Conservation (phyloP, 2,329 filamentous ascomycete genomes). For the Trichoderma semiorbis region DNA sequence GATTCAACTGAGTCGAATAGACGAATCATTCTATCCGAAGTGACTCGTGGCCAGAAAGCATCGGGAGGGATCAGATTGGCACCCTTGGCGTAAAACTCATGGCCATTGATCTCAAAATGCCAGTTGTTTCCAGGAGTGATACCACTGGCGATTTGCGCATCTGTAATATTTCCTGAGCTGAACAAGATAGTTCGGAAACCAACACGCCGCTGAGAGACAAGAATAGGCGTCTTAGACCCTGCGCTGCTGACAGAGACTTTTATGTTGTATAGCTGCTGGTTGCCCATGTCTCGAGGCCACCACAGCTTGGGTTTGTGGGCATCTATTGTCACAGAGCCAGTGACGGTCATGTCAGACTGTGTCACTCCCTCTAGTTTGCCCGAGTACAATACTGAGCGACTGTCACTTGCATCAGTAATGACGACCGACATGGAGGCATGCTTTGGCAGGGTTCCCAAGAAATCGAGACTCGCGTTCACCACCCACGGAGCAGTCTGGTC, state of each 20-base stretch:
- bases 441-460: slow-evolving; percentile 45
- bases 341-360: slow-evolving; percentile 34
- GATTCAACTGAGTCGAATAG: slow-evolving; percentile 49
- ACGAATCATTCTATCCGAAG: slow-evolving; percentile 45
- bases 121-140: slow-evolving; percentile 43
- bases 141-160: slow-evolving; percentile 50
- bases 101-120: slow-evolving; percentile 65
- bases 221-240: slow-evolving; percentile 39
- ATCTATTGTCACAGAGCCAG: slow-evolving; percentile 44
- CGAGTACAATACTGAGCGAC: slow-evolving; percentile 31
- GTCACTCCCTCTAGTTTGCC: slow-evolving; percentile 37
- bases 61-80: slow-evolving; percentile 23
- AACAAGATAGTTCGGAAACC: slow-evolving; percentile 62
- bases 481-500: slow-evolving; percentile 57
- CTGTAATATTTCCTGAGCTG: slow-evolving; percentile 52
- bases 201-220: slow-evolving; percentile 24
- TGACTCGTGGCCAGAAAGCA: slow-evolving; percentile 43
- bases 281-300: slow-evolving; percentile 58
- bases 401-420: slow-evolving; percentile 41
- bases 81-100: slow-evolving; percentile 53
- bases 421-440: slow-evolving; percentile 44
- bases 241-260: slow-evolving; percentile 40
- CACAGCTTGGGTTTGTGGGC: slow-evolving; percentile 49
- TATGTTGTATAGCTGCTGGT: slow-evolving; percentile 56
- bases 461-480: slow-evolving; percentile 59